Percentiles rank a stretch among this genome's conserved stretches.
Conservation (phyloP, 352 stramenopile species). For the Blastocystis hominis region DNA sequence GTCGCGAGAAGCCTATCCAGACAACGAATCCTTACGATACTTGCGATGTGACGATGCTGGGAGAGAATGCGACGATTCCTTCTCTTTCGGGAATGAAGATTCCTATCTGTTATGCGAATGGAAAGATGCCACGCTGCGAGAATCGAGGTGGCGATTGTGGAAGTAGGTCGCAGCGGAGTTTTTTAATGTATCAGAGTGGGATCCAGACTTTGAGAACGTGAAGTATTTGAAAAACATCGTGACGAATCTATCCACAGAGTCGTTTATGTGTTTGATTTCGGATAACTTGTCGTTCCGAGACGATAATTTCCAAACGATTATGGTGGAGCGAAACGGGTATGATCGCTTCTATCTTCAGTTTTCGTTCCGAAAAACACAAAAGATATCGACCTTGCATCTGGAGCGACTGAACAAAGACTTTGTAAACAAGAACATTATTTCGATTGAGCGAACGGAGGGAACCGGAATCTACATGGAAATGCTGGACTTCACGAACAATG, state of each 20-base stretch:
- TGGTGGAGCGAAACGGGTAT: constrained; percentile 8
- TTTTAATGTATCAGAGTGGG: background rate
- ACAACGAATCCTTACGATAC: background rate
- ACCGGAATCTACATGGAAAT: background rate
- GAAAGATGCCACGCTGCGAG: background rate
- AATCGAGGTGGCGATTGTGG: background rate
- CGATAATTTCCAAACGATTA: constrained; percentile 14
- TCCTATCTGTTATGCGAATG: constrained; percentile 2
- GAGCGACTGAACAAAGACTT: background rate
- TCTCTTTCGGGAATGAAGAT: background rate
- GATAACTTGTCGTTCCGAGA: constrained; percentile 9
- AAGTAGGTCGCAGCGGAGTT: background rate
- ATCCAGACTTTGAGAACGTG: background rate
- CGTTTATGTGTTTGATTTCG: background rate
- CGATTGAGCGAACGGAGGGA: background rate
- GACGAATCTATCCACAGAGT: background rate
- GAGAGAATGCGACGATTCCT: background rate
- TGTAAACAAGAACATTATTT: background rate
- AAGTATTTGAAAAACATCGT: background rate
- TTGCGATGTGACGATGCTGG: background rate
- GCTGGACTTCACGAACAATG: background rate
- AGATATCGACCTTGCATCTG: background rate
- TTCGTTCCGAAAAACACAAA: background rate
- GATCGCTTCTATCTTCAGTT: background rate
- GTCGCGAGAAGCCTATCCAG: background rate